Conservation (phyloP, 78 protist genomes). For the Planoprotostelium fungivorum region DNA sequence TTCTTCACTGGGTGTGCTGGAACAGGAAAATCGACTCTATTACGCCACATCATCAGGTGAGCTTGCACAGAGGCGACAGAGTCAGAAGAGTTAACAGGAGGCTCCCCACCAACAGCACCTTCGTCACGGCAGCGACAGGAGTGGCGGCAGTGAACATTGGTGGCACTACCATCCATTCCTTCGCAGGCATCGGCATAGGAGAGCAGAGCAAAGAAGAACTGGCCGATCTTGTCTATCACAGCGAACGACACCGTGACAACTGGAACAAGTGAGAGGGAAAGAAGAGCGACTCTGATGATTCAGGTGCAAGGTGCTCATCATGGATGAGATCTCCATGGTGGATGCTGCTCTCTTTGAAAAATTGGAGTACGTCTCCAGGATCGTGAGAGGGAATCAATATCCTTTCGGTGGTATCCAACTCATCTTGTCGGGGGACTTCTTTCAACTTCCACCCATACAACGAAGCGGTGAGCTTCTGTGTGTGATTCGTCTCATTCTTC, state of each 20-base stretch:
- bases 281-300: conserved; percentile 16
- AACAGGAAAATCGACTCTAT: conserved; percentile 56
- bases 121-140: conserved; percentile 64
- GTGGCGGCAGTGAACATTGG: conserved; percentile 70
- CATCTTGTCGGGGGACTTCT: conserved; percentile 78
- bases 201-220: conserved; percentile 22
- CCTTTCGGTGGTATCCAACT: conserved; percentile 30
- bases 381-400: conserved; percentile 20
- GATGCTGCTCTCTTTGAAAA: conserved; percentile 66
- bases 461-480: conserved; percentile 2
- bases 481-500: not conserved
- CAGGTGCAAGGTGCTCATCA: conserved; percentile 47
- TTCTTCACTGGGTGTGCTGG: conserved; percentile 75
- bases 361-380: conserved; percentile 34
- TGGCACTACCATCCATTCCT: conserved; percentile 68
- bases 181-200: conserved; percentile 65
- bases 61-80: not conserved
- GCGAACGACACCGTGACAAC: not conserved
- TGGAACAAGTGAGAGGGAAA: not conserved
- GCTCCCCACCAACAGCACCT: not conserved
- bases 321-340: conserved; percentile 89
- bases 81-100: not conserved
- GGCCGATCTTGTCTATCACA: conserved; percentile 11
- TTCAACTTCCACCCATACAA: conserved; percentile 86
- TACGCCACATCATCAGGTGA: conserved; percentile 29